Percentiles rank a stretch among this genome's conserved stretches.
Conservation (phyloP, 1,284 basidiomycete species). For the Boletus mariae region DNA sequence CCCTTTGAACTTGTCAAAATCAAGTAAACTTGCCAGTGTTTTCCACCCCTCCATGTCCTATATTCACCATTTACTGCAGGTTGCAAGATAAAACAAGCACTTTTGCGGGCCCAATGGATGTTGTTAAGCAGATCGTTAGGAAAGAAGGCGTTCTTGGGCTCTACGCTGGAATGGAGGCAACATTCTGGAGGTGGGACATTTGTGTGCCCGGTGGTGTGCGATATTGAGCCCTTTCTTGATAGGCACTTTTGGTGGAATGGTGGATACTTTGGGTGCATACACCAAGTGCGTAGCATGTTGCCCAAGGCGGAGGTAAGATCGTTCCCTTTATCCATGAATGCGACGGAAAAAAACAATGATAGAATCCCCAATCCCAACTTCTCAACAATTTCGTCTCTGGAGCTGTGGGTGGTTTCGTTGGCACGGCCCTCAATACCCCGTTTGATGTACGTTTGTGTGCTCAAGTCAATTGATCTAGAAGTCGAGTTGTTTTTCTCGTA, state of each 20-base stretch:
- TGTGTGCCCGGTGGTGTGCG: background rate
- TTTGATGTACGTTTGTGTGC: conserved; percentile 50
- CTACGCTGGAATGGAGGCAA: conserved; percentile 92
- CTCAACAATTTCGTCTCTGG: conserved; percentile 94
- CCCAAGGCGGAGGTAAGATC: conserved; percentile 76
- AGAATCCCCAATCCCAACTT: conserved; percentile 71
- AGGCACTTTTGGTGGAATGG: conserved; percentile 91
- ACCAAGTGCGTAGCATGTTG: conserved; percentile 74
- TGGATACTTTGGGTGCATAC: conserved; percentile 92
- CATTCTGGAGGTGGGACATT: conserved; percentile 78
- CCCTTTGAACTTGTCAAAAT: conserved; percentile 99
- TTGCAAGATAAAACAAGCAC: conserved; percentile 90
- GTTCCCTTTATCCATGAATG: background rate
- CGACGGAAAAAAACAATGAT: background rate
- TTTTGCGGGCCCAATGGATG: conserved; percentile 89
- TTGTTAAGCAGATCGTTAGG: conserved; percentile 74
- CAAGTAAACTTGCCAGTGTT: conserved; percentile 43
- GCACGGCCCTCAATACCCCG: conserved; percentile 78
- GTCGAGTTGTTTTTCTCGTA: conserved; percentile 7
- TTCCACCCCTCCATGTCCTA: background rate
- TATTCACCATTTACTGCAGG: conserved; percentile 37
- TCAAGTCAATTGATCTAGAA: background rate
- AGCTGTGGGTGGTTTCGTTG: conserved; percentile 86
- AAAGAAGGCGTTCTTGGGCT: conserved; percentile 82
- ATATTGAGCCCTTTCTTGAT: conserved; percentile 1